A percentile compares a stretch with the other conserved stretches of the same genome.
Evolutionary conservation across 2,329 filamentous ascomycete species (phyloP).

Genomic region (Hypomyces perniciosus): DNA sequence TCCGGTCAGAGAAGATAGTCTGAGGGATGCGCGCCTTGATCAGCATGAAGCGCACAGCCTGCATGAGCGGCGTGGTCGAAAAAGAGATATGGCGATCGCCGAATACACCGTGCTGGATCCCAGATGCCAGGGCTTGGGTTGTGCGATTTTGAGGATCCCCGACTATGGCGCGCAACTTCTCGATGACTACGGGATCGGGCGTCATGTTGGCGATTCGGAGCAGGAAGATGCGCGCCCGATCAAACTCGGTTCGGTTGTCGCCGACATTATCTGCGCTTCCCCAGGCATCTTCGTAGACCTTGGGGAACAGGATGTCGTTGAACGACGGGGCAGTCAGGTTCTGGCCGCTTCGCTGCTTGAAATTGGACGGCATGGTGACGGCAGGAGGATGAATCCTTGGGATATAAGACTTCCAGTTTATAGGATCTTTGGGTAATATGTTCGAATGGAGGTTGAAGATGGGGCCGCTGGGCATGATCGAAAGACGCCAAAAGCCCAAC

Average conservation of each 20-base stretch:
- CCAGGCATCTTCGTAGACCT: constrained; percentile 29
- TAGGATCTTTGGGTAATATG: no score
- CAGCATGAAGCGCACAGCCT: constrained; percentile 30
- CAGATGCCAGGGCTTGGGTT: constrained; percentile 22
- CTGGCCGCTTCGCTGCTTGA: neutral
- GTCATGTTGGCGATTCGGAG: constrained; percentile 24
- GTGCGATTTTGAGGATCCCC: constrained; percentile 20
- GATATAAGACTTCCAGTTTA: no score
- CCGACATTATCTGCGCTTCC: constrained; percentile 14
- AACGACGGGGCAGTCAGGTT: neutral
- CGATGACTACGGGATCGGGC: constrained; percentile 18
- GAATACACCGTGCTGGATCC: constrained; percentile 24
- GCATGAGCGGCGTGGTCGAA: constrained; percentile 24
- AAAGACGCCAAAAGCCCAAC: no score
- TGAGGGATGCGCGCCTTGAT: constrained; percentile 24
- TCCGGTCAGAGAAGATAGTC: constrained; percentile 19
- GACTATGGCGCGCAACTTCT: constrained; percentile 24
- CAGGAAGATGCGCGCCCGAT: constrained; percentile 27
- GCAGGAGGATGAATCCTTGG: no score
- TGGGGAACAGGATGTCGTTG: constrained; percentile 27
- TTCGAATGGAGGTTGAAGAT: neutral
- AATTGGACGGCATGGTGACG: constrained; percentile 1
- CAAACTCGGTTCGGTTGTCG: constrained; percentile 23
- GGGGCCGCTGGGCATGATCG: neutral
- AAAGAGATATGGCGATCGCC: constrained; percentile 25